These are phyloP conservation scores for Diaporthe helianthi DNA, from an alignment of 2,329 filamentous ascomycete genomes.

Conservation along the genomic window DNA sequence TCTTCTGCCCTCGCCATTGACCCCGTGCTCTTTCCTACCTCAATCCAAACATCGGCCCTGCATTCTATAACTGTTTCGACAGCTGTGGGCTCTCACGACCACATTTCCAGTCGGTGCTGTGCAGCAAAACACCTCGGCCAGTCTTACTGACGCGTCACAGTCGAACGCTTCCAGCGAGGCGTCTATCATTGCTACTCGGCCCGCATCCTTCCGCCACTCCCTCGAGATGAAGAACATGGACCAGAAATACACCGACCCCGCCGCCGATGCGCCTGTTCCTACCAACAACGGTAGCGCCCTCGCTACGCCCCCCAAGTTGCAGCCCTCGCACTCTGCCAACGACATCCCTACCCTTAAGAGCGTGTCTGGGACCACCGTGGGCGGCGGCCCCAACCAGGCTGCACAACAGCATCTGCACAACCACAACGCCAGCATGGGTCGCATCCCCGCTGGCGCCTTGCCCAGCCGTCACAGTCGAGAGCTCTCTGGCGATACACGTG, in stretches of 20 bases:
- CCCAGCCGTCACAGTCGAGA: conserved; percentile 77
- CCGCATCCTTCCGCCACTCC: conserved; percentile 62
- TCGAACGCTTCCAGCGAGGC: conserved; percentile 50
- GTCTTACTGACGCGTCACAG: conserved; percentile 46
- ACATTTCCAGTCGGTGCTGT: conserved; percentile 54
- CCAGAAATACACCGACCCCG: conserved; percentile 57
- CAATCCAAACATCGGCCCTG: conserved; percentile 49
- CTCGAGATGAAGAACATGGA: conserved; percentile 57
- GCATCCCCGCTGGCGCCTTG: conserved; percentile 73
- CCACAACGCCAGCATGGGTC: conserved; percentile 82
- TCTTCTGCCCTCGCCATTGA: conserved; percentile 84
- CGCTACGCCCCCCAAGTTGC: conserved; percentile 74
- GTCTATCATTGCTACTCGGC: conserved; percentile 55
- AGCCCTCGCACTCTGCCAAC: conserved; percentile 88
- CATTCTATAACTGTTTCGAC: conserved; percentile 64
- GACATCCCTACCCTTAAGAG: conserved; percentile 88
- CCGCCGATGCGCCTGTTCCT: conserved; percentile 51
- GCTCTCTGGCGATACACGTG: conserved; percentile 56
- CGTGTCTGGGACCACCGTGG: conserved; percentile 56
- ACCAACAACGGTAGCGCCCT: conserved; percentile 55
- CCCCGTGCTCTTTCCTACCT: conserved; percentile 72
- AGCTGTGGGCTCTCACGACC: conserved; percentile 72
- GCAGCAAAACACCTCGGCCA: conserved; percentile 47
- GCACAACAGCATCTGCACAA: conserved; percentile 73
- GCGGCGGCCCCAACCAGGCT: conserved; percentile 64